phyloP scores from a whole-genome alignment of 2,329 filamentous ascomycete genomes.

The Trichoderma arundinaceum region DNA sequence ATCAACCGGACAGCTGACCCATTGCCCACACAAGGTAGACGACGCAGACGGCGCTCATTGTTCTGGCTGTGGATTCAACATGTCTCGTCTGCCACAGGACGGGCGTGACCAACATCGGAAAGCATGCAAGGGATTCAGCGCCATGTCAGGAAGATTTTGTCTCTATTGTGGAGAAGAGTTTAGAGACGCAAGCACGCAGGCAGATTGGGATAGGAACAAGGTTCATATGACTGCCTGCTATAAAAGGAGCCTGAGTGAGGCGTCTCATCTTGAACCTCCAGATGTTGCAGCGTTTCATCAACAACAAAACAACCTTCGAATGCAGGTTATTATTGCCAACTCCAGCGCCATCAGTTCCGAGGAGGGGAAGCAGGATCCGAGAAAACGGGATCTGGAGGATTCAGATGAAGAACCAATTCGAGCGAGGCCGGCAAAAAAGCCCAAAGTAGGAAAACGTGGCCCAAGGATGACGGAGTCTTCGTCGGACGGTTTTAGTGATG shows the following conservation, averaged over 20 bases:
- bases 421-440: not conserved
- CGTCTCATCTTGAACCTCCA: not conserved
- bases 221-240: conserved; percentile 28
- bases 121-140: conserved; percentile 13
- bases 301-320: conserved; percentile 6
- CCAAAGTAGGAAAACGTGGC: too few species aligned
- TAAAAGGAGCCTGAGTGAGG: not conserved
- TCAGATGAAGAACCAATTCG: not conserved
- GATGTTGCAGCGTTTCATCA: not conserved
- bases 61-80: conserved; percentile 23
- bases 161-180: conserved; percentile 29
- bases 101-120: not conserved
- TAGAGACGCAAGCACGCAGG: not conserved
- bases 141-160: conserved; percentile 21
- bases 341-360: not conserved
- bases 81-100: not conserved
- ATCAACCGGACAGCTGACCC: not conserved
- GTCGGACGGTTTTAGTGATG: not conserved
- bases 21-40: conserved; percentile 16
- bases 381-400: not conserved
- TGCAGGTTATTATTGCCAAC: not conserved
- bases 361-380: not conserved
- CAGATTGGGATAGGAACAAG: conserved; percentile 19
- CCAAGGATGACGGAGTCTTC: too few species aligned
- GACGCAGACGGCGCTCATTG: conserved; percentile 13